Conservation (phyloP, 352 stramenopile genomes). For the Phytophthora parvispora region DNA sequence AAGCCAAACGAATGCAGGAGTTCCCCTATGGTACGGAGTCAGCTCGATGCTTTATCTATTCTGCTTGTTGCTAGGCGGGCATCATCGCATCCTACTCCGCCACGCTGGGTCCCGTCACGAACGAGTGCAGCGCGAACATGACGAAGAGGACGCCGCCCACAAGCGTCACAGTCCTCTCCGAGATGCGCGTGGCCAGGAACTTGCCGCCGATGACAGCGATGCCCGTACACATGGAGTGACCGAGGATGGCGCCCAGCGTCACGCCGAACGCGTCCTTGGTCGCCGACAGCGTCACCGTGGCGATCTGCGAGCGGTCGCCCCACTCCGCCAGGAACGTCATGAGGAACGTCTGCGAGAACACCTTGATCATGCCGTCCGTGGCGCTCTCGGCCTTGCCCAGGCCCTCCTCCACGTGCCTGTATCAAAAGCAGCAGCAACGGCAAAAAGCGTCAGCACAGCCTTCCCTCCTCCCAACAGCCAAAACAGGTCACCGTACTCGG, state of each 20-base stretch:
- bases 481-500: conserved; percentile 50
- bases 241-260: conserved; percentile 96
- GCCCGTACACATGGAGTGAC: conserved; percentile 98
- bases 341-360: conserved; percentile 96
- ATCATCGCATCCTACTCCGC: conserved; percentile 26
- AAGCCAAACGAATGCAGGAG: conserved; percentile 22
- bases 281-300: conserved; percentile 98
- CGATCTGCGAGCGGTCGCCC: conserved; percentile 99
- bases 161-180: conserved; percentile 97
- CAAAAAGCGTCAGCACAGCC: not conserved
- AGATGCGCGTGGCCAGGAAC: conserved; percentile 98
- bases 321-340: conserved; percentile 99
- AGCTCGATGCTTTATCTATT: conserved; percentile 38
- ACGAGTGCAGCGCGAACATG: conserved; percentile 97
- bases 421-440: not conserved
- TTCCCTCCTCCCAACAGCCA: not conserved
- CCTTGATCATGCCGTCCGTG: conserved; percentile 80
- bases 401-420: conserved; percentile 42
- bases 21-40: conserved; percentile 7
- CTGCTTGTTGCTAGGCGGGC: conserved; percentile 21
- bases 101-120: conserved; percentile 88
- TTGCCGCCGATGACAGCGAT: conserved; percentile 98
- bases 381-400: conserved; percentile 27
- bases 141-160: conserved; percentile 98
- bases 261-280: conserved; percentile 97